Percentiles rank a stretch among this genome's conserved stretches.
Evolutionary conservation across 1,284 basidiomycete species (phyloP).

Genomic region (Ganoderma sinense): DNA sequence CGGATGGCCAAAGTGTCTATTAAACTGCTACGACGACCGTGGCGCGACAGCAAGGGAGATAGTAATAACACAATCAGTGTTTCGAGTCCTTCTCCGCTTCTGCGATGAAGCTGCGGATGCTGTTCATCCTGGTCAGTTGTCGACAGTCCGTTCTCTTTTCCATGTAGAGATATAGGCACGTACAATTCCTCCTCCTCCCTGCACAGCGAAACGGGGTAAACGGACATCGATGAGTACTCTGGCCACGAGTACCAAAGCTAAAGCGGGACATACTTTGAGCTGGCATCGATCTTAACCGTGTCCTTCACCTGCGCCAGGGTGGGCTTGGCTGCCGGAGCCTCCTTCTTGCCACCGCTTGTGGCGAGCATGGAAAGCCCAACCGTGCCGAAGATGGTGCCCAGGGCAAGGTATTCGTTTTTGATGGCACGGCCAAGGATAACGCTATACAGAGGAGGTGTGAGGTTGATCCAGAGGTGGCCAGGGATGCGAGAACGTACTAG

Average conservation of each 20-base stretch:
- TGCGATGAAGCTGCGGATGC: constrained; percentile 78
- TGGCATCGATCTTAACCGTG: constrained; percentile 65
- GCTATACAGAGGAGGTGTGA: constrained; percentile 45
- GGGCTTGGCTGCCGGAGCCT: constrained; percentile 49
- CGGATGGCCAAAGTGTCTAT: constrained; percentile 26
- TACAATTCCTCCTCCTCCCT: constrained; percentile 80
- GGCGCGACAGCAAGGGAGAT: constrained; percentile 15
- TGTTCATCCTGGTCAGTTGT: constrained; percentile 58
- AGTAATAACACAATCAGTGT: constrained; percentile 24
- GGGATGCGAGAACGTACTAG: constrained; percentile 43
- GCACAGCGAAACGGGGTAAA: constrained; percentile 18
- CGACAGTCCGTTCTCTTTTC: constrained; percentile 37
- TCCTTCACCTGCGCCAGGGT: constrained; percentile 63
- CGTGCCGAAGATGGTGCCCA: constrained; percentile 66
- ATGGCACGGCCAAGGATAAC: constrained; percentile 76
- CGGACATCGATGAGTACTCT: constrained; percentile 11
- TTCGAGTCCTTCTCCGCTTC: constrained; percentile 77
- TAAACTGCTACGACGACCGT: constrained; percentile 20
- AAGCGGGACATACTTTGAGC: constrained; percentile 66
- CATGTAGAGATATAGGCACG: constrained; percentile 42
- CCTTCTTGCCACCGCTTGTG: constrained; percentile 57
- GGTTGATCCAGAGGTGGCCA: background rate
- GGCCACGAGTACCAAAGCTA: background rate
- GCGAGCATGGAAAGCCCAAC: constrained; percentile 60
- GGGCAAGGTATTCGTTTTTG: constrained; percentile 79